phyloP scores from a whole-genome alignment of 2,329 filamentous ascomycete species.

The Dactylellina leptospora region DNA sequence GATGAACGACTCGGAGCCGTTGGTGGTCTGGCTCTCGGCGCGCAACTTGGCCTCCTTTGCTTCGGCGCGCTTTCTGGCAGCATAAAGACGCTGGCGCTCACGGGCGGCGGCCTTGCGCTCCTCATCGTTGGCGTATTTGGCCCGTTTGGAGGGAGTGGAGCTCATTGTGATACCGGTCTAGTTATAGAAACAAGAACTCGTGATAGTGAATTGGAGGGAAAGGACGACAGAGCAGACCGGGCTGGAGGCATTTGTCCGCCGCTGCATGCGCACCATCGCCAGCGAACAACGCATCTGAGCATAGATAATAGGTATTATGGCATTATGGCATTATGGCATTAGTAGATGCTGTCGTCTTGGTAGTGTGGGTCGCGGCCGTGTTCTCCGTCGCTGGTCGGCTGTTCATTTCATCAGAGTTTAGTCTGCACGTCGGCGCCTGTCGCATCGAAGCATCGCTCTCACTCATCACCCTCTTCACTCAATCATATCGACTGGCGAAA shows the following conservation, averaged over 20 bases:
- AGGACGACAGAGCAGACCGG: background rate
- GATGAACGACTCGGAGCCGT: too few species aligned
- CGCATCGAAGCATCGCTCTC: too few species aligned
- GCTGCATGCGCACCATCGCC: background rate
- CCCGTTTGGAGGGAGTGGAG: slow-evolving; percentile 33
- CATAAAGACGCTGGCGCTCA: slow-evolving; percentile 45
- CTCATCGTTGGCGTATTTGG: slow-evolving; percentile 49
- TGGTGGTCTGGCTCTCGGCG: slow-evolving; percentile 6
- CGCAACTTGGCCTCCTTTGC: slow-evolving; percentile 45
- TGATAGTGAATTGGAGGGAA: background rate
- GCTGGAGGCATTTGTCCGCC: too few species aligned
- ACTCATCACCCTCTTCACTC: too few species aligned
- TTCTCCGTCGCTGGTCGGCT: background rate
- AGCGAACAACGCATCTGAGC: background rate
- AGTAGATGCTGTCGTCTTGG: too few species aligned
- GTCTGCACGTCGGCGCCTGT: too few species aligned
- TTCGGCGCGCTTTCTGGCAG: slow-evolving; percentile 47
- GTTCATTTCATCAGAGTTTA: too few species aligned
- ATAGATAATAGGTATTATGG: too few species aligned
- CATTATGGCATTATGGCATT: too few species aligned
- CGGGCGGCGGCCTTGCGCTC: slow-evolving; percentile 50
- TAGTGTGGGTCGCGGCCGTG: background rate
- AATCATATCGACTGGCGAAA: too few species aligned
- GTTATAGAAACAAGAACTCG: background rate
- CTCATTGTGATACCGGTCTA: slow-evolving; percentile 25